A percentile compares a stretch with the other conserved stretches of the same genome.
phyloP scores from a whole-genome alignment of 257 asterid genomes.

The Solanum habrochaites region DNA sequence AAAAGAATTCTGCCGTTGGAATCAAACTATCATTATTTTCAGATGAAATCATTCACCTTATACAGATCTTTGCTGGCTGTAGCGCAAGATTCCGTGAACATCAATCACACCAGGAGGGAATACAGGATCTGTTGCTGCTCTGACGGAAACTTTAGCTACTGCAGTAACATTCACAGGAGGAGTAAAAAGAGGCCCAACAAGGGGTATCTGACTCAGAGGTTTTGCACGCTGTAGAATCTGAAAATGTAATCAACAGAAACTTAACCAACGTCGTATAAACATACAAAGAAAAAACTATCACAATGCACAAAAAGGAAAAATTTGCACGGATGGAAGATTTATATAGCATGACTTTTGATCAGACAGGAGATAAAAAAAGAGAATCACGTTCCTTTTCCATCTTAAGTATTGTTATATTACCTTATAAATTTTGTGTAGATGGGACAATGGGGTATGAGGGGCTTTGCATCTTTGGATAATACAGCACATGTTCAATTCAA shows the following conservation, averaged over 20 bases:
- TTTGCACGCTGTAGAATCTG: slow-evolving; percentile 78
- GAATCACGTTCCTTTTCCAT: not conserved
- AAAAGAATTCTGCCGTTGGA: not conserved
- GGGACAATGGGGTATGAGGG: not conserved
- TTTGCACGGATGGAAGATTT: not conserved
- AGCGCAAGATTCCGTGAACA: slow-evolving; percentile 56
- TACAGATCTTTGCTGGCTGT: slow-evolving; percentile 53
- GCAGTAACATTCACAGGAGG: slow-evolving; percentile 76
- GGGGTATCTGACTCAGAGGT: slow-evolving; percentile 52
- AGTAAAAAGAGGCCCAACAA: slow-evolving; percentile 75
- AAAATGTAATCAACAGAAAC: not conserved
- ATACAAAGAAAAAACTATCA: not conserved
- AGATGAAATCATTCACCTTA: not conserved
- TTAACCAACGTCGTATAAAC: not conserved
- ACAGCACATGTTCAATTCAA: not conserved
- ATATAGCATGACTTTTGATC: not conserved
- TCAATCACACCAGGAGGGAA: slow-evolving; percentile 90
- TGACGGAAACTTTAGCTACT: slow-evolving; percentile 77
- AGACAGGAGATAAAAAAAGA: not conserved
- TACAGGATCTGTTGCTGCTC: slow-evolving; percentile 83
- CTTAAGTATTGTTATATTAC: not conserved
- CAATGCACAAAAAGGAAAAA: not conserved
- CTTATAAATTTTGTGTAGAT: not conserved
- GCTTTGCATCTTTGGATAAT: not conserved
- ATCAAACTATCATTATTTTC: not conserved